Evolutionary conservation across 352 stramenopile genomes (phyloP).

Genomic region (Phytophthora fragariaefolia): DNA sequence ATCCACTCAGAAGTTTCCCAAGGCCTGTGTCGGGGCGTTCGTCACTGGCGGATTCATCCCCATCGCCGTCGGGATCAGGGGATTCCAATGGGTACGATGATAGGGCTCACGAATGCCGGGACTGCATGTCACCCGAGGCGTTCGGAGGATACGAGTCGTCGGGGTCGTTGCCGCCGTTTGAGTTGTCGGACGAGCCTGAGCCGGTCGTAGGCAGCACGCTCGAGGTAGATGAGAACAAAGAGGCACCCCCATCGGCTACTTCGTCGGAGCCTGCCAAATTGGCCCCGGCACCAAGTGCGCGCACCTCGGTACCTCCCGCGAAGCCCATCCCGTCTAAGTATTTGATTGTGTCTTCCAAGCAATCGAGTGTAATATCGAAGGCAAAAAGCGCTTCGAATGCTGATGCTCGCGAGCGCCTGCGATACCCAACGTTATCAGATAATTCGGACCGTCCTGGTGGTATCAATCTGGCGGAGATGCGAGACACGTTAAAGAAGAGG

Average conservation of each 20-base stretch:
- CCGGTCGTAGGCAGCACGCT: background rate
- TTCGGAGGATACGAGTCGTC: background rate
- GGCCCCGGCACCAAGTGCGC: background rate
- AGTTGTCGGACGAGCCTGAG: background rate
- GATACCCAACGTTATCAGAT: background rate
- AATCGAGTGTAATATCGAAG: too few species aligned
- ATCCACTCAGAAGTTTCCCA: too few species aligned
- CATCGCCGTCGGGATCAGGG: background rate
- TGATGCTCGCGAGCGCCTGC: background rate
- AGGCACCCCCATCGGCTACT: background rate
- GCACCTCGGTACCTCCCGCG: too few species aligned
- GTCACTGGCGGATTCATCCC: background rate
- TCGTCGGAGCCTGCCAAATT: background rate
- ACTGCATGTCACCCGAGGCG: background rate
- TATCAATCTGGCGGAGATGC: constrained; percentile 1
- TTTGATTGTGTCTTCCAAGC: too few species aligned
- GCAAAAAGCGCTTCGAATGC: background rate
- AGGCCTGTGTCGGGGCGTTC: too few species aligned
- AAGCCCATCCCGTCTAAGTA: too few species aligned
- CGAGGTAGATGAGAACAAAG: background rate
- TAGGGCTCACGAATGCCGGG: background rate
- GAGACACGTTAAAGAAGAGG: background rate
- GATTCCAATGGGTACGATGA: background rate
- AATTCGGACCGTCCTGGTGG: background rate
- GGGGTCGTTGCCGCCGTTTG: background rate